A percentile compares a stretch with the other conserved stretches of the same genome.
Evolutionary conservation across 371 early-diverging fungal species (phyloP).

Genomic region (Mucor velutinosus): DNA sequence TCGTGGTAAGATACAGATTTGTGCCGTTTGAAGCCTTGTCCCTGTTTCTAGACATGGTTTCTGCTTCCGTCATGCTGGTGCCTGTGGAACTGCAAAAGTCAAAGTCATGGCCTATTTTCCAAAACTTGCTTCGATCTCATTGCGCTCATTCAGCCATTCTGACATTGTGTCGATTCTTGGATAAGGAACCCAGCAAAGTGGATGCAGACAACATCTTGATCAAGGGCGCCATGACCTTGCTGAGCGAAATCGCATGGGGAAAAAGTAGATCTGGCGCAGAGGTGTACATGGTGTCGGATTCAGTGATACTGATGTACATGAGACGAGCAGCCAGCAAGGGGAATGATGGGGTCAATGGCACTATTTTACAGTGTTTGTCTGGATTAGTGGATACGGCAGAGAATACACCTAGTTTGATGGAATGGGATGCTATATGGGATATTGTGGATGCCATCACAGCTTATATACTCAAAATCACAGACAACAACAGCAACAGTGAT

Average conservation of each 20-base stretch:
- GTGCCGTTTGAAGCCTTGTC: conserved; percentile 62
- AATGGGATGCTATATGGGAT: conserved; percentile 55
- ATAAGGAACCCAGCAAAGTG: conserved; percentile 27
- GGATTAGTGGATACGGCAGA: conserved; percentile 17
- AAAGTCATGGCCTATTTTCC: conserved; percentile 62
- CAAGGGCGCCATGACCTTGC: conserved; percentile 55
- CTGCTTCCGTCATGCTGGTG: conserved; percentile 46
- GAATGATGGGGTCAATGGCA: conserved; percentile 26
- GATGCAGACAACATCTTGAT: conserved; percentile 34
- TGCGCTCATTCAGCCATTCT: conserved; percentile 65
- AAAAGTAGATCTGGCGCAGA: conserved; percentile 22
- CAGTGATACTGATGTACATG: conserved; percentile 41
- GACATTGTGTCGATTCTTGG: conserved; percentile 59
- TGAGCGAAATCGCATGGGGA: conserved; percentile 65
- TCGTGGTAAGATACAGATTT: conserved; percentile 71
- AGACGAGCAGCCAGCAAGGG: conserved; percentile 29
- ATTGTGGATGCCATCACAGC: conserved; percentile 34
- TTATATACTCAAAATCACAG: conserved; percentile 25
- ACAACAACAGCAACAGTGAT: conserved; percentile 22
- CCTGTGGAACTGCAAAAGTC: conserved; percentile 19
- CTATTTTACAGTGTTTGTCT: conserved; percentile 27
- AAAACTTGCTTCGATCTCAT: conserved; percentile 68
- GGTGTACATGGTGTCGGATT: conserved; percentile 37
- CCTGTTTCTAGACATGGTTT: conserved; percentile 60
- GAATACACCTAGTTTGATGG: conserved; percentile 32